phyloP scores from a whole-genome alignment of 306 rosid genomes.

The Boehmeria nivea region DNA sequence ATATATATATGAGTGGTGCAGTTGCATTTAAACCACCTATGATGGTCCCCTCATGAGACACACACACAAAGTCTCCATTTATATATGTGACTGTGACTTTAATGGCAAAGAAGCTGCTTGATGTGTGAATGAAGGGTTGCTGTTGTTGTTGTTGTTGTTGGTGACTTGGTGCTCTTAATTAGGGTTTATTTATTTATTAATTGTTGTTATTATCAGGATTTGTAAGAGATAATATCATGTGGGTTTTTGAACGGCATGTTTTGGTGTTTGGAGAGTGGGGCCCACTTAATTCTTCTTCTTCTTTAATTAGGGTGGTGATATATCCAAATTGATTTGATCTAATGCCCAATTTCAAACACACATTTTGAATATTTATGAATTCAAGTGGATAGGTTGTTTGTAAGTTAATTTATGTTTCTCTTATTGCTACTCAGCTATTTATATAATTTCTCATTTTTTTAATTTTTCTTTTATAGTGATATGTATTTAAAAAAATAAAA shows the following conservation, averaged over 20 bases:
- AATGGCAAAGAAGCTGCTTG: constrained; percentile 46
- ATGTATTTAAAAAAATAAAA: too few species aligned
- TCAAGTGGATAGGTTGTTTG: too few species aligned
- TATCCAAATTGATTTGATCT: too few species aligned
- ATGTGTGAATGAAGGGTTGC: constrained; percentile 34
- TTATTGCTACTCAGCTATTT: too few species aligned
- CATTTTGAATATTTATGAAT: too few species aligned
- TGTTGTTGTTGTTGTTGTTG: constrained; percentile 22
- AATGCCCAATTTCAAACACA: too few species aligned
- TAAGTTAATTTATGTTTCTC: too few species aligned
- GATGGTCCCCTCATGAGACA: constrained; percentile 44
- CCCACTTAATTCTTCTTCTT: too few species aligned
- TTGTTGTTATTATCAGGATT: neutral
- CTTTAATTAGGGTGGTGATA: too few species aligned
- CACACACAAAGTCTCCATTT: constrained; percentile 15
- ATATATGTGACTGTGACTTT: constrained; percentile 44
- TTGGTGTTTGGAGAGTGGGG: neutral
- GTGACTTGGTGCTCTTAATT: constrained; percentile 21
- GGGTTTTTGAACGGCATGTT: constrained; percentile 24
- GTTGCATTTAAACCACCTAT: constrained; percentile 40
- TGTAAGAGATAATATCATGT: neutral
- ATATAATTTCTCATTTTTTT: too few species aligned
- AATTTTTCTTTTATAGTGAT: too few species aligned
- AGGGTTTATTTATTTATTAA: neutral
- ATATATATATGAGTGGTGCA: constrained; percentile 50